phyloP scores from a whole-genome alignment of 2,329 filamentous ascomycete genomes.

The Mycogone perniciosa region DNA sequence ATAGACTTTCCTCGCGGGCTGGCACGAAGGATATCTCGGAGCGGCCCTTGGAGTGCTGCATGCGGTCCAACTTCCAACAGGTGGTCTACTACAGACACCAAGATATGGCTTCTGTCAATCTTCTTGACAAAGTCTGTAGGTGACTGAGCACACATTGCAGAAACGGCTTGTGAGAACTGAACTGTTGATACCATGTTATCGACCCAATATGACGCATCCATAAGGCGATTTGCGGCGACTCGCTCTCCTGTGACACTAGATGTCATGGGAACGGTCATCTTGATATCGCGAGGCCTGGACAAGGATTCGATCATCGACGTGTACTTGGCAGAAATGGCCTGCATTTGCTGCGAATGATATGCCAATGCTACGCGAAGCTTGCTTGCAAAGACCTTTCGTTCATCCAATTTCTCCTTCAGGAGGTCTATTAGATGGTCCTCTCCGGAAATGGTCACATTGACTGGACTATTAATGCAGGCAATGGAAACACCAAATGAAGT shows the following conservation, averaged over 20 bases:
- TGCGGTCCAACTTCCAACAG: neutral
- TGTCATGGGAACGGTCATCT: neutral
- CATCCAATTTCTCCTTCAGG: neutral
- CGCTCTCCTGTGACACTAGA: conserved; percentile 1
- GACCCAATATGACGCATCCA: conserved; percentile 2
- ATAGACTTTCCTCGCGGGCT: neutral
- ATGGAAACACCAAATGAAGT: neutral
- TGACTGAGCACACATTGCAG: no score
- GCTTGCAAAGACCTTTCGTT: neutral
- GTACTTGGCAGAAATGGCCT: neutral
- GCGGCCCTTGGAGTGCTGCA: neutral
- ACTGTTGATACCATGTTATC: conserved; percentile 21
- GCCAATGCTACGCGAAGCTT: conserved; percentile 3
- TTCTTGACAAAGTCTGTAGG: no score
- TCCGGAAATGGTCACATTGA: conserved; percentile 2
- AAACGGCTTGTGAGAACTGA: neutral
- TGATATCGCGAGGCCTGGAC: neutral
- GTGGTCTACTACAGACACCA: neutral
- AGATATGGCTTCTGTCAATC: no score
- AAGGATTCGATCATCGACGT: neutral
- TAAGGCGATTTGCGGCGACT: neutral
- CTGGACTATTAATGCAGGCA: conserved; percentile 7
- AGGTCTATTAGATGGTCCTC: neutral
- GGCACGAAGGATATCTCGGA: neutral
- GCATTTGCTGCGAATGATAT: conserved; percentile 6